phyloP scores from a whole-genome alignment of 768 basidiomycete genomes.

The Amanita polypyramis region DNA sequence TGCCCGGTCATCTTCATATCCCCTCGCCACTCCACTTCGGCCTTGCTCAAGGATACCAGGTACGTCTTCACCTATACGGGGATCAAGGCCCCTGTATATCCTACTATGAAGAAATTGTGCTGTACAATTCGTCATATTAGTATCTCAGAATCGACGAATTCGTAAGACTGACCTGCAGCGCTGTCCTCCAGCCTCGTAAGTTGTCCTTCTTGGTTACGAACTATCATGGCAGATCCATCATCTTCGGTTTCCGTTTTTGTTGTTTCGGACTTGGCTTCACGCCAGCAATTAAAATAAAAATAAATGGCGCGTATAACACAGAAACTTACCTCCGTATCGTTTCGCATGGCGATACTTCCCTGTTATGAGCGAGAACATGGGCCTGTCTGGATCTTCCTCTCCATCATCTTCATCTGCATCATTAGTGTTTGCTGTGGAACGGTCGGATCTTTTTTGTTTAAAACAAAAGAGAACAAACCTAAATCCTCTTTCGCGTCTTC shows the following conservation, averaged over 20 bases:
- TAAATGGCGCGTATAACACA: not conserved
- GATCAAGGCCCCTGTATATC: slow-evolving; percentile 75
- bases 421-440: not conserved
- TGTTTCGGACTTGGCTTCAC: not conserved
- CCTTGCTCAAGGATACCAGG: slow-evolving; percentile 85
- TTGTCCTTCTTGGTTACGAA: slow-evolving; percentile 55
- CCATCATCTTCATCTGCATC: slow-evolving; percentile 13
- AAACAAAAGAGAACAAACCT: slow-evolving; percentile 1
- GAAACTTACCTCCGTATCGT: slow-evolving; percentile 37
- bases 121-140: slow-evolving; percentile 14
- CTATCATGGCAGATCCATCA: slow-evolving; percentile 26
- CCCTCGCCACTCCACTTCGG: slow-evolving; percentile 79
- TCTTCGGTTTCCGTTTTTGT: slow-evolving; percentile 8
- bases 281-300: not conserved
- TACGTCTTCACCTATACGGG: slow-evolving; percentile 62
- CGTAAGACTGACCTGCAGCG: slow-evolving; percentile 47
- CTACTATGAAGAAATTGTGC: slow-evolving; percentile 67
- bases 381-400: slow-evolving; percentile 54
- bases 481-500: not conserved
- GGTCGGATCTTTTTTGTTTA: no score
- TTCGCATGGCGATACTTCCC: slow-evolving; percentile 78
- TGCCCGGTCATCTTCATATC: slow-evolving; percentile 55
- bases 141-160: slow-evolving; percentile 4
- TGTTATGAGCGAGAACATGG: slow-evolving; percentile 77
- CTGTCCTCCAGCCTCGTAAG: slow-evolving; percentile 48